Evolutionary conservation across 2,329 filamentous ascomycete species (phyloP), one percentile per base, ranked within the genome.

Genomic region (Cytospora chrysosperma): DNA sequence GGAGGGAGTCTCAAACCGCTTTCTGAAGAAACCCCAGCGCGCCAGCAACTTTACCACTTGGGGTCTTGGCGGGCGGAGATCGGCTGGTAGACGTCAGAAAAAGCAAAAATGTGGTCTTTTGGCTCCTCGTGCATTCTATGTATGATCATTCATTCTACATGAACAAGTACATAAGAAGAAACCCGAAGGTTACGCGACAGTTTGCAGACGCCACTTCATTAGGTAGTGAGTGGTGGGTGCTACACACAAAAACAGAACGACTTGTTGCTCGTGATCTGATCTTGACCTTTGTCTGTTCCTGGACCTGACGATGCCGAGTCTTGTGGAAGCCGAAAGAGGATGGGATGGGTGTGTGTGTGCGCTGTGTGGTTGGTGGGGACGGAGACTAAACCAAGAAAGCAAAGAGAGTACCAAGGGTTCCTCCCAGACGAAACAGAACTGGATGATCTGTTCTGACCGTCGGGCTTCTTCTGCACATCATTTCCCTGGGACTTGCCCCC

Each of bases 291-390:
- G 53, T 32, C 27, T 47, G 24, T 64, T 30, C 43, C 43, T 51
- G 56, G 61, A 43, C 52, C 63, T 53, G 56, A 65, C 59, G 63
- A 65, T 56, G 60, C 56, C 43, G 56, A 62, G 37, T 49, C 10
- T 51, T 37, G 52, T 54, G 32, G 21, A 54, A 51, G 54, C 63
- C 63, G 55, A 62, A 59, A 62, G n/a, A n/a, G n/a, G n/a, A n/a
- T n/a, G n/a, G n/a, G n/a, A n/a, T n/a, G n/a, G n/a, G n/a, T n/a
- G n/a, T n/a, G n/a, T n/a, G n/a, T n/a, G n/a, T n/a, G n/a, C n/a
- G n/a, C n/a, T n/a, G n/a, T n/a, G n/a, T n/a, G 32, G 37, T 40
- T 34, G n/a, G 34, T 49, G 32, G 19, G 2, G 10, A 47, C 24
- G 43, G n/a, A 47, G 8, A 47, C 10, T 2, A 21, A 24, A 21